Evolutionary conservation across 345 rosid species (phyloP), one percentile per base, ranked within the genome.

Genomic region (Lenwebbia sp.): DNA sequence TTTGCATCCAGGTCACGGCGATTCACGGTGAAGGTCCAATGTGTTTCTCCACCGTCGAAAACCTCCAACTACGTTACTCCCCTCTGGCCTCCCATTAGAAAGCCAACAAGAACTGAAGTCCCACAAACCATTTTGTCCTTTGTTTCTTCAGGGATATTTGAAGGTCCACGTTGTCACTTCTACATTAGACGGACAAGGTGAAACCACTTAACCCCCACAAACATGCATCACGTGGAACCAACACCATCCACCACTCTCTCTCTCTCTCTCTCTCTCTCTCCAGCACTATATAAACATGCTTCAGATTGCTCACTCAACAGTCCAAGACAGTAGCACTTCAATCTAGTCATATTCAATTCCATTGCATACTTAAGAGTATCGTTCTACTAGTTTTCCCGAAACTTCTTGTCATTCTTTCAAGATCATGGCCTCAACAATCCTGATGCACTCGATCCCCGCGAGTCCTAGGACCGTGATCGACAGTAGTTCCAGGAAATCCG

Each of bases 401-500:
- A 58, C 17, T 58, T 58, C n/a, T 6, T 8, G 70, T 58, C 70
- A n/a, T n/a, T n/a, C 6, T 5, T 13, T 58, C 33, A 58, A n/a
- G 70, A 58, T n/a, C 70, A 58, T 58, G 70, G 70, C 70, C 70
- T 58, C 33, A 58, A 58, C 33, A 58, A 58, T 58, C 37, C 37
- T n/a, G 70, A n/a, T 25, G 54, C 51, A 82, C 33, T 37, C 93
- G 5, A 85, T 92, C 82, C 86, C 94, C 0, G 89, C 90, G 1
- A 87, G 87, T 75, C 93, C 95, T 4, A 83, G 87, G 4, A 30
- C 88, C 28, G 85, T 87, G 37, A 85, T 88, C 25, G 82, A 87
- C 30, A 28, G 85, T 10, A 60, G 22, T 28, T 88, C 23, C 56
- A 88, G 87, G 89, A 82, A 82, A 82, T 82, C 33, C 25, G n/a